Evolutionary conservation across 495 filamentous ascomycete species (phyloP), one percentile per base, ranked within the genome.

Genomic region (Penicillium lividum): DNA sequence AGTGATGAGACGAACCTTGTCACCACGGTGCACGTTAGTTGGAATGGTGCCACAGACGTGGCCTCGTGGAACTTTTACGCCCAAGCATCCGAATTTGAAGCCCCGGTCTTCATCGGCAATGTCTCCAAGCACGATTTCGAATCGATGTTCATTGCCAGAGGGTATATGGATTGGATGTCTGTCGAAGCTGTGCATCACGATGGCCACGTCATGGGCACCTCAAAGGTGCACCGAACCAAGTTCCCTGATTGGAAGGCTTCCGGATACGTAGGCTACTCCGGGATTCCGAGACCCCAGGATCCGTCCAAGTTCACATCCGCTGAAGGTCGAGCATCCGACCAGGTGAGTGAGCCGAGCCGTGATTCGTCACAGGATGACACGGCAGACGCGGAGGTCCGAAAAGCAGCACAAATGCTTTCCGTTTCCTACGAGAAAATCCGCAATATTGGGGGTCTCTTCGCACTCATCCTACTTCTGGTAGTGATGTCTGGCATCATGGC

Each of bases 11-110:
- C 54, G 0, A 69, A 72, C 44, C 57, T 72, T n/a, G 55, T 67
- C 3, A 76, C 70, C 13, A 72, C 60, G 0, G 54, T 78, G 44
- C 69, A 73, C 57, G 71, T 76, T 44, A 74, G 69, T 64, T 80
- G 77, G 77, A 80, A 80, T 43, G 77, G 77, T 5, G 77, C 77
- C 9, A 80, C 77, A 7, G 76, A 77, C 38, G 67, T 80, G 9
- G 68, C 56, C 2, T 48, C n/a, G 18, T 80, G 72, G 69, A 55
- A 67, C 11, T 68, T 80, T 53, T 73, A 75, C 55, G 74, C 68
- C 22, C 67, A 58, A 40, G 65, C 66, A 8, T 63, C 62, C 3
- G 56, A 70, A 40, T 64, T 68, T 31, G 60, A 67, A 40, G 33
- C 31, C 27, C 60, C 67, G 2, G 62, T 70, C 1, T 51, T 67